Base-by-base conservation (phyloP, 2,329 filamentous ascomycete genomes). In the Stachybotrys elegans region DNA sequence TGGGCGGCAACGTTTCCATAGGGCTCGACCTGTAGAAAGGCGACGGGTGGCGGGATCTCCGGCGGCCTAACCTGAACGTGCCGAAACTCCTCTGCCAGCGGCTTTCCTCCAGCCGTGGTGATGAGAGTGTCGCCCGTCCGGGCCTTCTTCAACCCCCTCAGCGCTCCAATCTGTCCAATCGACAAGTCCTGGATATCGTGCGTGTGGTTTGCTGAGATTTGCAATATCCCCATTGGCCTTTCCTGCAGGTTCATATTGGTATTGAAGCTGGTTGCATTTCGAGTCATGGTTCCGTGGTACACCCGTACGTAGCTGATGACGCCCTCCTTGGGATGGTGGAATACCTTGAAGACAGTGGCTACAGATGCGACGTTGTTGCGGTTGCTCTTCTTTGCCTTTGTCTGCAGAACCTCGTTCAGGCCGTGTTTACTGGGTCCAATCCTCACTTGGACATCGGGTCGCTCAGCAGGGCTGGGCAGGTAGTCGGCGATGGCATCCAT, bases 61-160 rank as follows among this genome's bases (percentile, higher is more conserved):
- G 95, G 93, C 0, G 93, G 89, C 14, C 89, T 81, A 27, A 98
- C 79, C 58, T 95, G 90, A 14, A 97, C 70, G 14, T 77, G 83
- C 40, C 84, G 81, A 40, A 95, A 69, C 1, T 81, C 76, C 14
- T 82, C 76, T 16, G 86, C 81, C 2, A 88, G 83, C 0, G 79
- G 76, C 6, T 77, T 77, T 59, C 68, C 67, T 8, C 65, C 79
- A 20, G 78, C 72, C 53, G 88, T 89, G 2, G 85, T 81, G 25
- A 97, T 78, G 14, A 98, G 68, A 0, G 93, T 98, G 58, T 98
- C 93, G 2, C 93, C 93, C 1, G 93, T 98, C 29, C 93, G 79
- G n/a, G 92, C 86, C 56, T 86, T 79, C 61, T 95, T 96, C 16
- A 97, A 76, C 0, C 92, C 93, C 13, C 87, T 84, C 41, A 98